phyloP scores from a whole-genome alignment of 2,329 filamentous ascomycete species.

The Alternaria solani region DNA sequence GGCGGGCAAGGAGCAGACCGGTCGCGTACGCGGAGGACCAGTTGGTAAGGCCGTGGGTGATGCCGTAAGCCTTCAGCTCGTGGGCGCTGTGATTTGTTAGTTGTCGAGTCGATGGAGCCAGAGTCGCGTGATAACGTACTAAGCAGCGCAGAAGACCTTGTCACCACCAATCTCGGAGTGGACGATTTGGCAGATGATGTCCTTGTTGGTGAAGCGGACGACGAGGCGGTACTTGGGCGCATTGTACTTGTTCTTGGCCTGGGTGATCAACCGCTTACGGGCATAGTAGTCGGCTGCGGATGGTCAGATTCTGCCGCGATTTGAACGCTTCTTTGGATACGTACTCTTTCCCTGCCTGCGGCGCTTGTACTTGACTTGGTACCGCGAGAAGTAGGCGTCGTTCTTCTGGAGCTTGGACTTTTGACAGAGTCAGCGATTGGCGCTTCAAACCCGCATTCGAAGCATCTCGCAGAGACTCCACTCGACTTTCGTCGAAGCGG shows the following conservation, averaged over 20 bases:
- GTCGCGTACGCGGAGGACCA: slow-evolving; percentile 98
- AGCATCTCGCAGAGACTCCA: slow-evolving; percentile 81
- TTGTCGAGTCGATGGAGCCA: neutral
- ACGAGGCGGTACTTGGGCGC: slow-evolving; percentile 99
- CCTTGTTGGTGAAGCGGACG: slow-evolving; percentile 98
- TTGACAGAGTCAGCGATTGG: slow-evolving; percentile 98
- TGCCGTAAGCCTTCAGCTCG: slow-evolving; percentile 97
- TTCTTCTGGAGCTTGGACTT: slow-evolving; percentile 97
- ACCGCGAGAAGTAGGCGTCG: slow-evolving; percentile 99
- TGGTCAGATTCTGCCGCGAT: slow-evolving; percentile 63
- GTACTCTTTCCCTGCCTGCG: slow-evolving; percentile 97
- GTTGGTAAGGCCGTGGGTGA: slow-evolving; percentile 99
- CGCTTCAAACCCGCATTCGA: slow-evolving; percentile 90
- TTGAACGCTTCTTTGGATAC: slow-evolving; percentile 51
- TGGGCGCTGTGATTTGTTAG: slow-evolving; percentile 65
- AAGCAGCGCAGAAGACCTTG: slow-evolving; percentile 78
- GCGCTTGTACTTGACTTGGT: slow-evolving; percentile 99
- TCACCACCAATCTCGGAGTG: slow-evolving; percentile 95
- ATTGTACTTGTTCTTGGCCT: slow-evolving; percentile 99
- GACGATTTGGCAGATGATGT: slow-evolving; percentile 98
- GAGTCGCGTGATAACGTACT: slow-evolving; percentile 24
- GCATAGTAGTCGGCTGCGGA: slow-evolving; percentile 93
- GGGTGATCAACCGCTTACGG: slow-evolving; percentile 98
- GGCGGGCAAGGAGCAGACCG: slow-evolving; percentile 95
- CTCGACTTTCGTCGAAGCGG: slow-evolving; percentile 43